Percentiles rank a stretch among this genome's conserved stretches.
phyloP scores from a whole-genome alignment of 345 rosid genomes.

The Citrus glauca region DNA sequence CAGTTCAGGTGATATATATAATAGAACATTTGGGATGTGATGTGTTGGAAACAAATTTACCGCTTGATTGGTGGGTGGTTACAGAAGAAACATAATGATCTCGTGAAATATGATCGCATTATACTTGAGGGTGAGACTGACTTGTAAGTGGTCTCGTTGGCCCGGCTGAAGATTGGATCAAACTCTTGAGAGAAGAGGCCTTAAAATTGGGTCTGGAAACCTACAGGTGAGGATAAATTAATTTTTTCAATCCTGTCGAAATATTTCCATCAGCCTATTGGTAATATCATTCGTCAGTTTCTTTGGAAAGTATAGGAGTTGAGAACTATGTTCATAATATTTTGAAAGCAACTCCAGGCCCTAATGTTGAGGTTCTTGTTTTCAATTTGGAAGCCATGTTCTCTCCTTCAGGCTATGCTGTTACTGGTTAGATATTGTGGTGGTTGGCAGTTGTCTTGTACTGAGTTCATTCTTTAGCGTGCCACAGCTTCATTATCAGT shows the following conservation, averaged over 20 bases:
- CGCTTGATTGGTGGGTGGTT: constrained; percentile 25
- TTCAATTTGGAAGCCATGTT: background rate
- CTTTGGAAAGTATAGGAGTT: background rate
- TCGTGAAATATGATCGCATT: constrained; percentile 6
- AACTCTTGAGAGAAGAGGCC: constrained; percentile 21
- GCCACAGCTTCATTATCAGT: background rate
- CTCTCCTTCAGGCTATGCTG: background rate
- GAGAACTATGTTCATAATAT: background rate
- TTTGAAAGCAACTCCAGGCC: background rate
- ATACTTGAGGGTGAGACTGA: constrained; percentile 21
- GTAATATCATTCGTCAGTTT: background rate
- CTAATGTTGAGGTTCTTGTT: background rate
- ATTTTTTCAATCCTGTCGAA: background rate
- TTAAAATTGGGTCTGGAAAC: constrained; percentile 23
- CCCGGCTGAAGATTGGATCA: constrained; percentile 36
- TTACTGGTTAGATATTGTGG: background rate
- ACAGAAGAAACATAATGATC: constrained; percentile 11
- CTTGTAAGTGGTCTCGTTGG: constrained; percentile 22
- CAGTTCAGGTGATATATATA: constrained; percentile 61
- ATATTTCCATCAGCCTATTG: background rate
- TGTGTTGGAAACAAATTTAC: constrained; percentile 9
- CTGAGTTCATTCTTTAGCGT: background rate
- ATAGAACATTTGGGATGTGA: constrained; percentile 76
- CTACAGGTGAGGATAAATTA: constrained; percentile 28
- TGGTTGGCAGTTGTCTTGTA: background rate